phyloP scores from a whole-genome alignment of 2,329 filamentous ascomycete species.

The Colletotrichum horii region DNA sequence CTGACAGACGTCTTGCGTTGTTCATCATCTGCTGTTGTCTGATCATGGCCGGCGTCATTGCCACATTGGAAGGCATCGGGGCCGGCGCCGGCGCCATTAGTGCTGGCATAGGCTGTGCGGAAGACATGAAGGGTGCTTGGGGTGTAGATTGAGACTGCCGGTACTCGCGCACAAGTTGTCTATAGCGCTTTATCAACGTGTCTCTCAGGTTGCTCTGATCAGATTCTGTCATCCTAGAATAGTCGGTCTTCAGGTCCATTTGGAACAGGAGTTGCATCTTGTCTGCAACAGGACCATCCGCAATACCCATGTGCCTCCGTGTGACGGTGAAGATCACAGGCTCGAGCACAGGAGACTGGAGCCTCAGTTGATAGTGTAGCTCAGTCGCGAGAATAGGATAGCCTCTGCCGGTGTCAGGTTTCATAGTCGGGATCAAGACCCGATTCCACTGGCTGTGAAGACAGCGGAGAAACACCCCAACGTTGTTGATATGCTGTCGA shows the following conservation, averaged over 20 bases:
- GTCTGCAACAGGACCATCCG: constrained; percentile 36
- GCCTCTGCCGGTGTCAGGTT: constrained; percentile 27
- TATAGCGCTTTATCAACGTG: constrained; percentile 5
- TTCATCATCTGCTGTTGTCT: neutral
- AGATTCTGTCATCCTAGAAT: neutral
- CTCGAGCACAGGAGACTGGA: constrained; percentile 58
- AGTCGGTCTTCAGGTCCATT: constrained; percentile 22
- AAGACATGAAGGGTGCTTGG: neutral
- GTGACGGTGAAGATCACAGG: constrained; percentile 57
- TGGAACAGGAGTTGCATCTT: constrained; percentile 32
- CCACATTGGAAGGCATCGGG: neutral
- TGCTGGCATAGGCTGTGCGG: neutral
- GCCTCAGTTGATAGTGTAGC: constrained; percentile 48
- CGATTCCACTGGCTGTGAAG: constrained; percentile 46
- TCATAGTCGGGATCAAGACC: constrained; percentile 38
- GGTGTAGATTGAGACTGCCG: neutral
- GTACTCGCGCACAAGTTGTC: neutral
- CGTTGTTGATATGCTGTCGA: constrained; percentile 28
- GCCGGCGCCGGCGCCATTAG: neutral
- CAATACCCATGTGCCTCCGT: constrained; percentile 49
- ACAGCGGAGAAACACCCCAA: constrained; percentile 48
- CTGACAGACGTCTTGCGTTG: neutral
- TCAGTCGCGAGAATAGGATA: constrained; percentile 65
- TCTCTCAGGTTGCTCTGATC: neutral
- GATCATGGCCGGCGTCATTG: neutral